Conservation (phyloP, 1,139 yeast genomes). For the Candida sp. region DNA sequence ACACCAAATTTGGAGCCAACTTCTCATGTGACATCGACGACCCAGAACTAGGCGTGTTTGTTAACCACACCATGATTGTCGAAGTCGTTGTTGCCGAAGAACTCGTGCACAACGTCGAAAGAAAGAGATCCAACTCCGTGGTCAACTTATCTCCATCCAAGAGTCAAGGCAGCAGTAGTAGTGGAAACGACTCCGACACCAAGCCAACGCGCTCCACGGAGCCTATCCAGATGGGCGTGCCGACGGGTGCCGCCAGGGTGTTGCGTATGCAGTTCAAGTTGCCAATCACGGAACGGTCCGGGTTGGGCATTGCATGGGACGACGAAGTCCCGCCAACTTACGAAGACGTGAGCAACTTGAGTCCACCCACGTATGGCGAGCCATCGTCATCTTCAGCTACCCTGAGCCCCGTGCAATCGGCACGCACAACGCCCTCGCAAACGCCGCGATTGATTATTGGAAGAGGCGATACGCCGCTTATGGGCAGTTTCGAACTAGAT, state of each 20-base stretch:
- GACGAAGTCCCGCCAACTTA: constrained; percentile 99
- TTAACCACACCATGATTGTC: constrained; percentile 74
- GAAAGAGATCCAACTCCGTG: constrained; percentile 14
- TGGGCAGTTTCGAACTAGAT: constrained; percentile 24
- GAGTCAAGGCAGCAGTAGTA: constrained; percentile 16
- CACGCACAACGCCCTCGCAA: constrained; percentile 11
- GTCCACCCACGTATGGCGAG: constrained; percentile 81
- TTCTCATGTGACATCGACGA: constrained; percentile 85
- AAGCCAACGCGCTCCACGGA: constrained; percentile 3
- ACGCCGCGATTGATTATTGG: constrained; percentile 51
- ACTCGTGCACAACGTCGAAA: constrained; percentile 44
- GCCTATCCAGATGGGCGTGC: constrained; percentile 46
- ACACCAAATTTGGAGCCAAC: constrained; percentile 51
- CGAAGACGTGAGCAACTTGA: constrained; percentile 76
- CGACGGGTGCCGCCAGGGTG: constrained; percentile 96
- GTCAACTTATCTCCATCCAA: constrained; percentile 28
- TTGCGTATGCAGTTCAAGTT: constrained; percentile 92
- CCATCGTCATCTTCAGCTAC: constrained; percentile 28
- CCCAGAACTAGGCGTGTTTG: constrained; percentile 77
- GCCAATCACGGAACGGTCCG: constrained; percentile 84
- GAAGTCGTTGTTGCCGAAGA: constrained; percentile 97
- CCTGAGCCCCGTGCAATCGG: constrained; percentile 10
- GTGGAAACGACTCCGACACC: neutral
- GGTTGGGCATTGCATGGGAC: constrained; percentile 98
- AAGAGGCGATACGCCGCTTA: constrained; percentile 44